Percentiles rank a stretch among this genome's conserved stretches.
These are phyloP conservation scores for Fusarium annulatum DNA, from an alignment of 2,329 filamentous ascomycete genomes.

Conservation along the genomic window DNA sequence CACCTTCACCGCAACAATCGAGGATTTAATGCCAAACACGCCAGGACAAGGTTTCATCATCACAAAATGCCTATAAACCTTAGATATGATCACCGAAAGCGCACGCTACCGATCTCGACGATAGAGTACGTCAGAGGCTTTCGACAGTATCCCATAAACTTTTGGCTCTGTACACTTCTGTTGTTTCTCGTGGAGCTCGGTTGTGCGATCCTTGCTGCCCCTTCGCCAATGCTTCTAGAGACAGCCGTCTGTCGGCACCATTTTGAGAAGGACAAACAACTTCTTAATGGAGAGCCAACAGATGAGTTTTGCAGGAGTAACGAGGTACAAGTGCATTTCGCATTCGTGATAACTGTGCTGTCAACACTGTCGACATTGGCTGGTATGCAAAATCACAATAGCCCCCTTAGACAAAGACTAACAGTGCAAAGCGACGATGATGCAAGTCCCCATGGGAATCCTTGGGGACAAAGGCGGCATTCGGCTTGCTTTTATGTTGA, in stretches of 20 bases:
- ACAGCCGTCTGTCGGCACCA: slow-evolving; percentile 4
- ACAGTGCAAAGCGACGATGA: background rate
- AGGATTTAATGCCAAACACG: background rate
- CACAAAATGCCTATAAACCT: background rate
- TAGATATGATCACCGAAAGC: rapidly evolving
- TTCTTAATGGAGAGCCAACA: background rate
- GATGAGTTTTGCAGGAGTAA: slow-evolving; percentile 4
- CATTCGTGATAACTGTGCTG: background rate
- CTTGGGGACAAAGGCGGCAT: background rate
- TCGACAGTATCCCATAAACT: background rate
- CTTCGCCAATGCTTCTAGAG: background rate
- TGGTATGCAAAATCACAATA: background rate
- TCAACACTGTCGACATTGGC: background rate
- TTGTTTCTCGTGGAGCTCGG: background rate
- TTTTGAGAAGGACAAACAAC: background rate
- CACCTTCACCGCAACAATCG: background rate
- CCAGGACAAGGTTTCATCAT: background rate
- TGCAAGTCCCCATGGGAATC: background rate
- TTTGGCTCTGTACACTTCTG: background rate
- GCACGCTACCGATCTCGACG: background rate
- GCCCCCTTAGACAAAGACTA: background rate
- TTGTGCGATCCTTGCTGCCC: background rate
- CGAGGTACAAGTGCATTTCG: background rate
- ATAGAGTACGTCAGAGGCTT: background rate
- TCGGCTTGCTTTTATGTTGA: background rate